A percentile compares a stretch with the other conserved stretches of the same genome.
Conservation (phyloP, 2,329 filamentous ascomycete species). For the Geosmithia flava region DNA sequence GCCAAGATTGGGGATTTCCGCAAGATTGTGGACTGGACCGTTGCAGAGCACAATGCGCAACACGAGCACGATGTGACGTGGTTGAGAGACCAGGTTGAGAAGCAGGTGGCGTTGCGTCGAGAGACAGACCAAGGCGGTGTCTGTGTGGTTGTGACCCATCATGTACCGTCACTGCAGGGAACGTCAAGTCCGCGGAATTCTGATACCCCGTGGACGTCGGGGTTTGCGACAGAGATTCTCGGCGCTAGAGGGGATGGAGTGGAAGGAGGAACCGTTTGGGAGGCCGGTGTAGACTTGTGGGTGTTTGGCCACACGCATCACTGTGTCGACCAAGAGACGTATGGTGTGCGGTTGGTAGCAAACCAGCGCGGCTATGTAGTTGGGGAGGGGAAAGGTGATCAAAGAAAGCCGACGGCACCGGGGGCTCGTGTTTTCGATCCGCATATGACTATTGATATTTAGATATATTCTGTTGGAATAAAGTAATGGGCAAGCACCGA, state of each 20-base stretch:
- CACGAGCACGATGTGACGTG: conserved; percentile 36
- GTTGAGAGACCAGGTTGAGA: conserved; percentile 18
- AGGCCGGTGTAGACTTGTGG: conserved; percentile 21
- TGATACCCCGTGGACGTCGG: conserved; percentile 30
- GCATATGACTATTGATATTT: too few species aligned
- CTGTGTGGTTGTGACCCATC: conserved; percentile 42
- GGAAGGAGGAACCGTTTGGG: conserved; percentile 11
- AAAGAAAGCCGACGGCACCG: too few species aligned
- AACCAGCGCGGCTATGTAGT: conserved; percentile 32
- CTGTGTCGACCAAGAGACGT: conserved; percentile 19
- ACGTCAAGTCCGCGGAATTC: conserved; percentile 36
- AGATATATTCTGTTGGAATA: too few species aligned
- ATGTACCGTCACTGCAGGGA: conserved; percentile 37
- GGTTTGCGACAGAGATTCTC: conserved; percentile 38
- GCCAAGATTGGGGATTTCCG: conserved; percentile 39
- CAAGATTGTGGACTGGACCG: conserved; percentile 37
- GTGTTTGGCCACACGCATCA: conserved; percentile 38
- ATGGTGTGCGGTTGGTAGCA: conserved; percentile 23
- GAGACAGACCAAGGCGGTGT: conserved; percentile 1
- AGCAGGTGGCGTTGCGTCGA: conserved; percentile 6
- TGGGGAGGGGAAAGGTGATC: not conserved
- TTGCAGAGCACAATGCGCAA: conserved; percentile 32
- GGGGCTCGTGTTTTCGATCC: too few species aligned
- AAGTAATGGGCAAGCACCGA: too few species aligned
- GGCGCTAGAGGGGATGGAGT: too few species aligned